Base-by-base conservation (phyloP, 176 grass and related monocot species). In the Aegilops speltoides region DNA sequence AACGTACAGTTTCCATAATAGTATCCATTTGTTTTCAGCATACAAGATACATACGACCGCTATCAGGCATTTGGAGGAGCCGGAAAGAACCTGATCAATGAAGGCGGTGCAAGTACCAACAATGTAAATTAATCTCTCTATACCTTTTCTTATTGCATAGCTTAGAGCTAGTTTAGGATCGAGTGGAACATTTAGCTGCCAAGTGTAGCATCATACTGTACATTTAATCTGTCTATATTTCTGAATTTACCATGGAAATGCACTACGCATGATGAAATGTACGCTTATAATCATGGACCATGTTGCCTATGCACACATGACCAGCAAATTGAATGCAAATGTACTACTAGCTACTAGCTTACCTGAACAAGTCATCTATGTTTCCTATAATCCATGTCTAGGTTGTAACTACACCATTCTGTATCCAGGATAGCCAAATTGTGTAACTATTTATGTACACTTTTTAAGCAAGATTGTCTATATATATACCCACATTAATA, bases 11-110 rank as follows among this genome's bases (percentile, higher is more conserved):
- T 68, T 23, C 1, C 20, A 9, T 26, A 69, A 69, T 9, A 17
- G 12, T 19, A 34, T 64, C 10, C 87, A 66, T 67, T 48, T 32
- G 16, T 60, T 87, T 84, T 57, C 85, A 91, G 89, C 89, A 87
- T 91, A 36, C 68, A 84, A 87, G 60, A 22, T 54, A 87, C 85
- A 68, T 87, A 87, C 62, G 80, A 79, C 10, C 89, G 89, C 33
- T 91, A 81, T 52, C 66, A 81, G 15, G 81, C 75, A 69, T 87
- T 91, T 76, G 34, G 46, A 1, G 69, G 45, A 81, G 14, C 45
- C 33, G 36, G 28, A 80, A 87, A 59, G 31, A 64, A 79, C 29
- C 15, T 16, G 15, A 8, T 83, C 60, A 87, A 80, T 50, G 75
- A 26, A 68, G 85, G 31, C 65, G 16, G 67, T 67, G 33, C 1